Conservation (phyloP, 2,329 filamentous ascomycete species). For the Fusarium globosum region DNA sequence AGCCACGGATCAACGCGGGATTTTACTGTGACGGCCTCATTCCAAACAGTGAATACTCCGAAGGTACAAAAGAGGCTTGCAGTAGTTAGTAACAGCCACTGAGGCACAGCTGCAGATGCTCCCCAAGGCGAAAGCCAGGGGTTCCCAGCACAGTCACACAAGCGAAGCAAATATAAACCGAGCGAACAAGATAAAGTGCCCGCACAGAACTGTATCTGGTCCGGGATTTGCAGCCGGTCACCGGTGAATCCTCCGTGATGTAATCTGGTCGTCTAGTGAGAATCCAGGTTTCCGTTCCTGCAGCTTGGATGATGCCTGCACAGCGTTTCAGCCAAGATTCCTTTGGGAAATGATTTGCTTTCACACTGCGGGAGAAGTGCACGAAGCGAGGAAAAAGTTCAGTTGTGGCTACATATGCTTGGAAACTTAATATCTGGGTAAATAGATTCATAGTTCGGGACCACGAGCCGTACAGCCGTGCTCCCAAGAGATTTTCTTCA, state of each 20-base stretch:
- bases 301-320: background rate
- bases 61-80: background rate
- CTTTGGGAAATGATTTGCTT: background rate
- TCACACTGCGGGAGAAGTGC: background rate
- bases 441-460: background rate
- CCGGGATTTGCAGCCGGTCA: background rate
- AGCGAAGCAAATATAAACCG: background rate
- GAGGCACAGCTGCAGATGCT: background rate
- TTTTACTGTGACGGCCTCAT: background rate
- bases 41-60: background rate
- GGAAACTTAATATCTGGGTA: background rate
- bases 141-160: background rate
- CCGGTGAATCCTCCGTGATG: background rate
- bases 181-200: background rate
- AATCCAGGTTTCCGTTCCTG: background rate
- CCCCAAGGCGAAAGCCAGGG: background rate
- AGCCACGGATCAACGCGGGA: background rate
- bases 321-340: conserved; percentile 18
- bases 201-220: background rate
- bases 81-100: background rate
- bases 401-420: background rate
- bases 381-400: background rate
- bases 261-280: background rate
- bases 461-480: background rate
- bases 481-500: background rate